Evolutionary conservation across 2,329 filamentous ascomycete genomes (phyloP), one percentile per base, ranked within the genome.

Genomic region (Neodidymelliopsis sp.): DNA sequence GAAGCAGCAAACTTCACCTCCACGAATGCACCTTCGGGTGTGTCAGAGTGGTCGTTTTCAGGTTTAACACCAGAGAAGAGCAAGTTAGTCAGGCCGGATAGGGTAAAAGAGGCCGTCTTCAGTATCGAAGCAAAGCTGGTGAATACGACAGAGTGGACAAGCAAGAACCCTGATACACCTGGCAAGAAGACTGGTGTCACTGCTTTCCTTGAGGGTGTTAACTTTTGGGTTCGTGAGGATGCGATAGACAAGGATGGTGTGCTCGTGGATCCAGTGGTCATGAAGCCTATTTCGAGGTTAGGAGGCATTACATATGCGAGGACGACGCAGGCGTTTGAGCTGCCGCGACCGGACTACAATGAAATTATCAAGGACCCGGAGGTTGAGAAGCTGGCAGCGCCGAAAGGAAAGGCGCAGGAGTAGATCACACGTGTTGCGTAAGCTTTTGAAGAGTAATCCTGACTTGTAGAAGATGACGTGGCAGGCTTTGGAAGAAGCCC

Each of bases 181-280:
- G 91, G 89, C 2, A 87, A 86, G 75, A 91, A 86, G 77, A 87
- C 87, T 1, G 85, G 87, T 1, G 86, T 88, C 4, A 66, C 96
- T 55, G 88, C 83, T 2, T 81, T 96, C 24, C 79, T 97, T 10
- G 91, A 97, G 75, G 93, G 91, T 0, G 86, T 89, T 24, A 81
- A 87, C 20, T 96, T 97, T 68, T 97, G 92, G 91, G 91, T 86
- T 2, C 77, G 92, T 42, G 90, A 95, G 69, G 93, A 97, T 74
- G 91, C 91, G 2, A 77, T 96, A 53, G 90, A 96, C 62, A 84
- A 89, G 67, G 86, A 91, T 7, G 82, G 79, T 65, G 90, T 85
- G 58, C 63, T 90, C 30, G 79, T 97, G 48, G 89, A 95, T 71
- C 84, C 90, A 9, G 81, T 76, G 75, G 80, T 95, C 7, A 74